A percentile compares a stretch with the other conserved stretches of the same genome.
These are phyloP conservation scores for Candida stauntonica DNA, from an alignment of 805 yeast genomes.

Conservation along the genomic window DNA sequence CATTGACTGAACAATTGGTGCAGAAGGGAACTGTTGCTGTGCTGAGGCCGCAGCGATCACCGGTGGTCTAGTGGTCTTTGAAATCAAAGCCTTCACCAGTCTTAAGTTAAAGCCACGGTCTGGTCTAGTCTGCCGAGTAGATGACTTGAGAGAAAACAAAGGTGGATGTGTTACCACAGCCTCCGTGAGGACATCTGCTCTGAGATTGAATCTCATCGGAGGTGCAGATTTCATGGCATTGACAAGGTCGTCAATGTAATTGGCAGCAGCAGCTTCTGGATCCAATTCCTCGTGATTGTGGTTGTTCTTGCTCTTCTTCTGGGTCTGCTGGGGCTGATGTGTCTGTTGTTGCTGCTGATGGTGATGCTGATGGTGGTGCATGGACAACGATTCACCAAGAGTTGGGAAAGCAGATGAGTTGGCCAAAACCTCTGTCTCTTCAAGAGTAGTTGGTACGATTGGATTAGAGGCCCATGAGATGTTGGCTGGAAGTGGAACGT, in stretches of 20 bases:
- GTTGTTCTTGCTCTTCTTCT: slow-evolving; percentile 24
- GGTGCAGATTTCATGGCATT: slow-evolving; percentile 33
- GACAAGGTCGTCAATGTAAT: slow-evolving; percentile 45
- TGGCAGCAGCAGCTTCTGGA: slow-evolving; percentile 42
- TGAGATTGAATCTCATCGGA: slow-evolving; percentile 1
- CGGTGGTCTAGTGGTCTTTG: slow-evolving; percentile 26
- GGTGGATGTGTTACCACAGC: slow-evolving; percentile 3
- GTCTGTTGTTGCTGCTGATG: slow-evolving; percentile 30
- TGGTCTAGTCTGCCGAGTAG: neutral
- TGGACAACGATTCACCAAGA: slow-evolving; percentile 39
- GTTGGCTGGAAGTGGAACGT: slow-evolving; percentile 61
- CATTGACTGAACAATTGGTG: slow-evolving; percentile 12
- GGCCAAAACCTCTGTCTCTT: slow-evolving; percentile 28
- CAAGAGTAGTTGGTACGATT: slow-evolving; percentile 9
- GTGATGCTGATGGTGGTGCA: slow-evolving; percentile 32
- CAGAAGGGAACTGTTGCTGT: slow-evolving; percentile 9
- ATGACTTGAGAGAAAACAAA: slow-evolving; percentile 7
- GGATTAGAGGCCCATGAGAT: slow-evolving; percentile 56
- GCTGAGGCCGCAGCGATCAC: slow-evolving; percentile 6
- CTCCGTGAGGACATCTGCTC: slow-evolving; percentile 3
- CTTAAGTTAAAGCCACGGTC: slow-evolving; percentile 30
- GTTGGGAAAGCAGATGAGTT: slow-evolving; percentile 57
- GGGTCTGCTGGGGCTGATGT: slow-evolving; percentile 23
- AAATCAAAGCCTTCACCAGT: slow-evolving; percentile 34
- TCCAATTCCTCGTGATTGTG: slow-evolving; percentile 26